phyloP scores from a whole-genome alignment of 352 stramenopile species.

The Thalassiosira exigua region DNA sequence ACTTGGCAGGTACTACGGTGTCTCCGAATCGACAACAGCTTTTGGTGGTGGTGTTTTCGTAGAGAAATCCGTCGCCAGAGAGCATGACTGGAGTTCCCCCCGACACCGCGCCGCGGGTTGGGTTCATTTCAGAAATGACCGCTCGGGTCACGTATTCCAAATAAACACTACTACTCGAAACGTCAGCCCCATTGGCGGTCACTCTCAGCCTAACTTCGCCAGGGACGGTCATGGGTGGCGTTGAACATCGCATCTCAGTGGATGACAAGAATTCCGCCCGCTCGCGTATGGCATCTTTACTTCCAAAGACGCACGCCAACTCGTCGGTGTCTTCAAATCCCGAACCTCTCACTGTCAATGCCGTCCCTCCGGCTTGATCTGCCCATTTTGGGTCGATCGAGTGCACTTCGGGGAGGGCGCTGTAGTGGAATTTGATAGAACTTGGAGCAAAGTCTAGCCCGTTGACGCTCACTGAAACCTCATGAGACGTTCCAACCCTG shows the following conservation, averaged over 20 bases:
- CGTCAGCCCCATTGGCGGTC: constrained; percentile 79
- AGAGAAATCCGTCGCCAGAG: constrained; percentile 46
- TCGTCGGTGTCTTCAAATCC: constrained; percentile 60
- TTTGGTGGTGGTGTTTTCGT: constrained; percentile 39
- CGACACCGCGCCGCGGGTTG: constrained; percentile 20
- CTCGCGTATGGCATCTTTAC: constrained; percentile 6
- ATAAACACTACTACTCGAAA: constrained; percentile 24
- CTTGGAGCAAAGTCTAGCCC: constrained; percentile 43
- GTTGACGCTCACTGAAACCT: constrained; percentile 51
- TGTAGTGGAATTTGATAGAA: constrained; percentile 39
- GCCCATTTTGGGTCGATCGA: constrained; percentile 53
- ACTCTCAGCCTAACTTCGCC: constrained; percentile 64
- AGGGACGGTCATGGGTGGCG: constrained; percentile 48
- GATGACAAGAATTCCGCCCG: constrained; percentile 60
- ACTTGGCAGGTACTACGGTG: constrained; percentile 36
- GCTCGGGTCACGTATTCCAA: constrained; percentile 38
- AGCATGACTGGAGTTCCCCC: constrained; percentile 45
- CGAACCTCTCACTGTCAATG: constrained; percentile 58
- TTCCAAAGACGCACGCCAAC: constrained; percentile 77
- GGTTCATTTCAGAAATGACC: constrained; percentile 37
- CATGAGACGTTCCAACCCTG: constrained; percentile 22
- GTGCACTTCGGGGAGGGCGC: constrained; percentile 31
- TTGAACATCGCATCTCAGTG: constrained; percentile 63
- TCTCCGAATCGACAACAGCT: constrained; percentile 55
- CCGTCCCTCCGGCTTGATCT: constrained; percentile 58